Percentiles rank a stretch among this genome's conserved stretches.
phyloP scores from a whole-genome alignment of 2,329 filamentous ascomycete species.

The Diaporthe velutina region DNA sequence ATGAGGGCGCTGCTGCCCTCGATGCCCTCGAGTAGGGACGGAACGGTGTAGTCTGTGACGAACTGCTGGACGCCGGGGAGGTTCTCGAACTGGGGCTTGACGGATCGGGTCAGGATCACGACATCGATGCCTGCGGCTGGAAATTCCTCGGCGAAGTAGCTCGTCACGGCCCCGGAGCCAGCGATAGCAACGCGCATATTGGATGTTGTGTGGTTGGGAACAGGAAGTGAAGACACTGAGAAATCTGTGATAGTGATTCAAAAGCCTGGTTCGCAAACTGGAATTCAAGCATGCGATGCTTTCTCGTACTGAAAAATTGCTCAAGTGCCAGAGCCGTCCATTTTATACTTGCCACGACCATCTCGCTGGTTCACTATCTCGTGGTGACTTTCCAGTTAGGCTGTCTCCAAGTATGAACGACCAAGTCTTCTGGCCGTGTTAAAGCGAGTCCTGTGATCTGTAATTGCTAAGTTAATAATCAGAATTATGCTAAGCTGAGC shows the following conservation, averaged over 20 bases:
- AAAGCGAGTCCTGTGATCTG: not conserved
- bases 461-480: not conserved
- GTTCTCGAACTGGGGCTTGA: not conserved
- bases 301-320: no score
- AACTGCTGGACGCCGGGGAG: not conserved
- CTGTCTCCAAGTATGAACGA: not conserved
- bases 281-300: no score
- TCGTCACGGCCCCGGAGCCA: not conserved
- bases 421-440: not conserved
- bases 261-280: not conserved
- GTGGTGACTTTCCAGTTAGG: not conserved
- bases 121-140: not conserved
- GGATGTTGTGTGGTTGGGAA: not conserved
- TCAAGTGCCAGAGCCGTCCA: no score
- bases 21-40: not conserved
- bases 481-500: not conserved
- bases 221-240: fast-evolving
- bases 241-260: fast-evolving
- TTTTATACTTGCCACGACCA: not conserved
- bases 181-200: not conserved
- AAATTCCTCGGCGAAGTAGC: not conserved
- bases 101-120: not conserved
- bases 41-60: not conserved
- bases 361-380: not conserved
- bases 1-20: conserved; percentile 3